Percentiles rank a stretch among this genome's conserved stretches.
phyloP scores from a whole-genome alignment of 1,139 yeast genomes.

The Casaregolazyma lundiana region DNA sequence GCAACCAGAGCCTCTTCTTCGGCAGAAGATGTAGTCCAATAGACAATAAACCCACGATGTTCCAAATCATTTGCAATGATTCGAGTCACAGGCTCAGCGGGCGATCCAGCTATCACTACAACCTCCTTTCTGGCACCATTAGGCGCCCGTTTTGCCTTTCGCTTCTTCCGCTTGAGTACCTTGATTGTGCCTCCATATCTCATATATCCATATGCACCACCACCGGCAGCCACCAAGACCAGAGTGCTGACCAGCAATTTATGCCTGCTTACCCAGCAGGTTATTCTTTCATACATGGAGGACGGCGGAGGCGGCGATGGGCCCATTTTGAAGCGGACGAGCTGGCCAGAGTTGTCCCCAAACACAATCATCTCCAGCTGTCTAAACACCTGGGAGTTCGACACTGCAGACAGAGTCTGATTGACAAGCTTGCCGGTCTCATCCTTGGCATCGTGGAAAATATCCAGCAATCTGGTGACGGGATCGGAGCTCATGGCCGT shows the following conservation, averaged over 20 bases:
- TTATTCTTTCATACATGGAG: constrained; percentile 19
- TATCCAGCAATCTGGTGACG: constrained; percentile 24
- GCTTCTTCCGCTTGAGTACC: constrained; percentile 19
- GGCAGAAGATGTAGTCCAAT: constrained; percentile 63
- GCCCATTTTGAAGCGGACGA: constrained; percentile 9
- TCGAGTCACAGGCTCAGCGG: constrained; percentile 69
- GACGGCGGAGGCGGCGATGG: constrained; percentile 30
- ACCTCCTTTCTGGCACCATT: constrained; percentile 77
- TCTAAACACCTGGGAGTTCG: constrained; percentile 20
- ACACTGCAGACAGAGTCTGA: constrained; percentile 22
- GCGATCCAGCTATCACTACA: constrained; percentile 69
- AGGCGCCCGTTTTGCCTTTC: constrained; percentile 58
- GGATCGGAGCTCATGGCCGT: constrained; percentile 22
- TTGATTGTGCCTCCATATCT: constrained; percentile 4
- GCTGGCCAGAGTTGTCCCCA: constrained; percentile 10
- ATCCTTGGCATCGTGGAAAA: constrained; percentile 22
- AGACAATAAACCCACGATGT: constrained; percentile 74
- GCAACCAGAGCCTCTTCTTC: constrained; percentile 58
- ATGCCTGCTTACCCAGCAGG: constrained; percentile 29
- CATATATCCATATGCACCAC: constrained; percentile 21
- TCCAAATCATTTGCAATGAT: constrained; percentile 70
- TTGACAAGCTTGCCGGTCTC: constrained; percentile 23
- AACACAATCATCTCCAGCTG: constrained; percentile 17
- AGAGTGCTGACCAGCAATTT: constrained; percentile 24
- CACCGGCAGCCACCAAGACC: constrained; percentile 24